phyloP scores from a whole-genome alignment of 2,329 filamentous ascomycete genomes.

The Corniculantispora saksenae region DNA sequence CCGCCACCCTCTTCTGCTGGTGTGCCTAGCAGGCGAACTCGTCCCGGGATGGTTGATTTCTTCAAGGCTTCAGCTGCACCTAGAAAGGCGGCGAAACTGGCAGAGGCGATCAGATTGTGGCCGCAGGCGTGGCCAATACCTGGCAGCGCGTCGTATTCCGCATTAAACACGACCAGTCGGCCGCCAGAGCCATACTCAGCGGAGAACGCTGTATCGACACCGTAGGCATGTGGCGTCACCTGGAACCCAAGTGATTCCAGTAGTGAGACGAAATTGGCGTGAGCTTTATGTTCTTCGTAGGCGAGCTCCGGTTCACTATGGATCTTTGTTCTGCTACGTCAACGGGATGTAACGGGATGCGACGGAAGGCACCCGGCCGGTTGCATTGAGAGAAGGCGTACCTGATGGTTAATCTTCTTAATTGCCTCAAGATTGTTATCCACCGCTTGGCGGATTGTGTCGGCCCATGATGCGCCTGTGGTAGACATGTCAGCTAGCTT shows the following conservation, averaged over 20 bases:
- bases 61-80: conserved; percentile 32
- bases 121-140: conserved; percentile 40
- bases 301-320: conserved; percentile 32
- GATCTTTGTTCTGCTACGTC: conserved; percentile 19
- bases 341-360: background rate
- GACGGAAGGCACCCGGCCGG: background rate
- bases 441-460: background rate
- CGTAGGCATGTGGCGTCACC: conserved; percentile 34
- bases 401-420: conserved; percentile 9
- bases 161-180: conserved; percentile 35
- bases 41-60: conserved; percentile 29
- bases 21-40: conserved; percentile 41
- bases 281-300: conserved; percentile 32
- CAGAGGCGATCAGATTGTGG: conserved; percentile 32
- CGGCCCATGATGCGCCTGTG: background rate
- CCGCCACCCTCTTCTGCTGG: conserved; percentile 45
- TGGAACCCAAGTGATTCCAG: conserved; percentile 26
- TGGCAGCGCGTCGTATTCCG: conserved; percentile 37
- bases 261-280: conserved; percentile 27
- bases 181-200: conserved; percentile 31
- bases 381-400: background rate
- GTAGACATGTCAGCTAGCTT: background rate
- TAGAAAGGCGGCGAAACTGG: conserved; percentile 36
- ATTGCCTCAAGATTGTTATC: conserved; percentile 2
- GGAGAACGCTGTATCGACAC: conserved; percentile 36